These are phyloP conservation scores for Lachnellula cervina DNA, from an alignment of 2,329 filamentous ascomycete genomes.

Conservation along the genomic window DNA sequence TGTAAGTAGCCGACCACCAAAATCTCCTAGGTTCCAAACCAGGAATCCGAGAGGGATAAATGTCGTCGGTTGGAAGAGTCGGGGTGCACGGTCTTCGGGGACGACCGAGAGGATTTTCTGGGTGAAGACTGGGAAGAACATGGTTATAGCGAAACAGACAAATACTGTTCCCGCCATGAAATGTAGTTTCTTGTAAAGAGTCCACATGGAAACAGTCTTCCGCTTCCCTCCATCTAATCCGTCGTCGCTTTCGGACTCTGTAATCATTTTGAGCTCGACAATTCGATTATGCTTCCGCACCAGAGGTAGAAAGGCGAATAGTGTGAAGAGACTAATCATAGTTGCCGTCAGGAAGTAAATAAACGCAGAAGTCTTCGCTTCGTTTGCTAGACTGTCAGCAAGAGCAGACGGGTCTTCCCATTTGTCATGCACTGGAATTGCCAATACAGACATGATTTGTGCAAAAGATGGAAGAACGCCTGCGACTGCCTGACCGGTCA, in stretches of 20 bases:
- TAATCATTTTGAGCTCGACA: constrained; percentile 46
- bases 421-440: constrained; percentile 46
- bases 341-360: constrained; percentile 90
- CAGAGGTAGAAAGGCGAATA: constrained; percentile 72
- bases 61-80: constrained; percentile 63
- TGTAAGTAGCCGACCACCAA: constrained; percentile 69
- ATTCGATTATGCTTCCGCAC: constrained; percentile 55
- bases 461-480: constrained; percentile 85
- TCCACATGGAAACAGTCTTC: constrained; percentile 53
- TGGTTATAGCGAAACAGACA: constrained; percentile 76
- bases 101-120: constrained; percentile 53
- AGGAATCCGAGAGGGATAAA: constrained; percentile 91
- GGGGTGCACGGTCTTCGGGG: constrained; percentile 38
- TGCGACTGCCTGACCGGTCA: constrained; percentile 89
- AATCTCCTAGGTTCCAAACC: constrained; percentile 88
- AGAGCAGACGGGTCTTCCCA: constrained; percentile 19
- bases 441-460: constrained; percentile 78
- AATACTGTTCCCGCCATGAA: constrained; percentile 76
- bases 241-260: constrained; percentile 47
- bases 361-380: constrained; percentile 68
- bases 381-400: constrained; percentile 33
- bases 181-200: constrained; percentile 70
- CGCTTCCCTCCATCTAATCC: constrained; percentile 46
- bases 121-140: constrained; percentile 95
- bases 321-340: constrained; percentile 61